Evolutionary conservation across 345 rosid genomes (phyloP).

Genomic region (Erucastrum elatum): DNA sequence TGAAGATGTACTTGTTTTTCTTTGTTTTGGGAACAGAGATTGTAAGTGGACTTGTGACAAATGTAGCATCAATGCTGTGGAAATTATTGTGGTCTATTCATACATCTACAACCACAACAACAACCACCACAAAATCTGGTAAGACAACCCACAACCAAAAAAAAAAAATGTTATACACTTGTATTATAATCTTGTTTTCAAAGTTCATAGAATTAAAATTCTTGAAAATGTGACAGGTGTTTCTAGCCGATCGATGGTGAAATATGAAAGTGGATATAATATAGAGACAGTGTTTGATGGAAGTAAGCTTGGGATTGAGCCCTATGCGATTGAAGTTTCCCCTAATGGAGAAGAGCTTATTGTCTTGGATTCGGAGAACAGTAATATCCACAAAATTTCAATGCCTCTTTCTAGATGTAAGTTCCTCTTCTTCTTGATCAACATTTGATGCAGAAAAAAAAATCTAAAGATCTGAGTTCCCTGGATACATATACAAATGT

Average conservation of each 20-base stretch:
- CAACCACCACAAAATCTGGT: conserved; percentile 71
- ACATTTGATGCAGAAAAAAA: neutral
- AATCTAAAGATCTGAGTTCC: neutral
- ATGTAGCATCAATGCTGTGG: conserved; percentile 70
- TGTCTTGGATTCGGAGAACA: conserved; percentile 81
- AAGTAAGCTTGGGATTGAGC: conserved; percentile 88
- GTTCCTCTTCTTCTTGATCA: conserved; percentile 32
- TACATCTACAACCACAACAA: conserved; percentile 54
- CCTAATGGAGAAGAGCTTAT: conserved; percentile 74
- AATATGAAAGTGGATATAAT: conserved; percentile 85
- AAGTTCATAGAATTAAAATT: neutral
- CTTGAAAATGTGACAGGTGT: conserved; percentile 46
- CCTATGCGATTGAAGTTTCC: conserved; percentile 68
- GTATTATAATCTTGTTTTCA: conserved; percentile 9
- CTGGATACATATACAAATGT: neutral
- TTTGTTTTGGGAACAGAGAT: conserved; percentile 53
- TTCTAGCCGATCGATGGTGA: conserved; percentile 87
- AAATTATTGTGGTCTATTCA: conserved; percentile 94
- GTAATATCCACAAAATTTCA: conserved; percentile 82
- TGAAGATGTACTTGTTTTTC: neutral
- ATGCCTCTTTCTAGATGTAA: conserved; percentile 80
- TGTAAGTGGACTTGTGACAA: conserved; percentile 71
- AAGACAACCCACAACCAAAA: neutral
- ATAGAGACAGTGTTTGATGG: conserved; percentile 99
- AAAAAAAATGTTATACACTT: neutral